phyloP scores from a whole-genome alignment of 805 yeast genomes.

The Barnettozyma botsteinii region DNA sequence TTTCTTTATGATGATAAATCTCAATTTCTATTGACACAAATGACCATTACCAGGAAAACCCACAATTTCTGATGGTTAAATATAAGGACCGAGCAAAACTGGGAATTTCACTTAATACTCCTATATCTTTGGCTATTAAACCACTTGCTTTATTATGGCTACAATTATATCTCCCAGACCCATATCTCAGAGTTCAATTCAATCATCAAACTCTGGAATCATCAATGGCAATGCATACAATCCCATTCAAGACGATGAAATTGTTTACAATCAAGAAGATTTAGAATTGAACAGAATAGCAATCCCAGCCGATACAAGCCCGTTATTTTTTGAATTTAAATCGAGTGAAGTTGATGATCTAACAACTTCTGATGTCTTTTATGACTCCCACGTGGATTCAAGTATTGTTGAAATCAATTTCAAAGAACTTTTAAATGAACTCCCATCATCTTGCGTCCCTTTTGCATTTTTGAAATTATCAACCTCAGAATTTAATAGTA shows the following conservation, averaged over 20 bases:
- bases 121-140: too few species aligned
- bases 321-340: conserved; percentile 1
- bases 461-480: conserved; percentile 8
- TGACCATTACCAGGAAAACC: too few species aligned
- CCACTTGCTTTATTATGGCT: too few species aligned
- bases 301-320: neutral
- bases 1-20: too few species aligned
- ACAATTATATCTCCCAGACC: neutral
- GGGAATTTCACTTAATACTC: too few species aligned
- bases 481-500: conserved; percentile 5
- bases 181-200: neutral
- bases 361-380: too few species aligned
- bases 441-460: conserved; percentile 12
- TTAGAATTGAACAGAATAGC: neutral
- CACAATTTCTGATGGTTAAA: too few species aligned
- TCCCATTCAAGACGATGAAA: neutral
- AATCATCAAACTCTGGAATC: neutral
- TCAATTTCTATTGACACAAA: too few species aligned
- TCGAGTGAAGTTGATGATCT: neutral
- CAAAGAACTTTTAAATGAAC: conserved; percentile 4
- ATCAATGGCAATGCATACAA: neutral
- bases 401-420: too few species aligned
- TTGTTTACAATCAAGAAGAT: neutral
- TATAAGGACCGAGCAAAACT: too few species aligned
- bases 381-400: too few species aligned